These are phyloP conservation scores for Aspergillus uvarum DNA, from an alignment of 2,329 filamentous ascomycete genomes.

Conservation along the genomic window DNA sequence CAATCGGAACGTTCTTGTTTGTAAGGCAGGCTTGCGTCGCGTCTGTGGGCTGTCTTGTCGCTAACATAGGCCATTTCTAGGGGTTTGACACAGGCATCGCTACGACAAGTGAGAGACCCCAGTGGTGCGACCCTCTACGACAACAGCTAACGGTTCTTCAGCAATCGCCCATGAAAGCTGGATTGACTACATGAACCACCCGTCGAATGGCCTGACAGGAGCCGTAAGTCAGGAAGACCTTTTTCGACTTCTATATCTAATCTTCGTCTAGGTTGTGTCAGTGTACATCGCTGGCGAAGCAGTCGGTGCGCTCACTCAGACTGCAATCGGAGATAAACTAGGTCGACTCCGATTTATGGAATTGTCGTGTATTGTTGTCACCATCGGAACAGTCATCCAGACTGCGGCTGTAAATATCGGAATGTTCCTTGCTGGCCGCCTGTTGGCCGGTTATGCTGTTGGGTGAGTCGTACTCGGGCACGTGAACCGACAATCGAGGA, in stretches of 20 bases:
- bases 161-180: slow-evolving; percentile 61
- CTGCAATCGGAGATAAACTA: slow-evolving; percentile 53
- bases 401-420: slow-evolving; percentile 56
- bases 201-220: slow-evolving; percentile 56
- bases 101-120: slow-evolving; percentile 51
- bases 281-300: slow-evolving; percentile 63
- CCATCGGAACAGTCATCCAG: slow-evolving; percentile 55
- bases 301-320: slow-evolving; percentile 55
- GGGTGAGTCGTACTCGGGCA: slow-evolving; percentile 34
- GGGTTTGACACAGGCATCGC: slow-evolving; percentile 62
- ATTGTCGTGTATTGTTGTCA: slow-evolving; percentile 55
- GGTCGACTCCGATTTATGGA: slow-evolving; percentile 57
- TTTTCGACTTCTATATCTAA: not conserved
- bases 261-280: slow-evolving; percentile 48
- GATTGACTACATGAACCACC: slow-evolving; percentile 59
- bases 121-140: not conserved
- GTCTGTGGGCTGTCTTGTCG: not conserved
- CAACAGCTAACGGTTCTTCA: slow-evolving; percentile 20
- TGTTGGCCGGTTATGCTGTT: slow-evolving; percentile 49
- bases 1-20: slow-evolving; percentile 60
- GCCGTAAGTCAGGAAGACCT: slow-evolving; percentile 39
- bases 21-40: slow-evolving; percentile 35
- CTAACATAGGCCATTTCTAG: slow-evolving; percentile 31
- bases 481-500: not conserved
- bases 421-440: slow-evolving; percentile 55